phyloP scores from a whole-genome alignment of 306 rosid genomes.

The Pyrus bretschneideri region DNA sequence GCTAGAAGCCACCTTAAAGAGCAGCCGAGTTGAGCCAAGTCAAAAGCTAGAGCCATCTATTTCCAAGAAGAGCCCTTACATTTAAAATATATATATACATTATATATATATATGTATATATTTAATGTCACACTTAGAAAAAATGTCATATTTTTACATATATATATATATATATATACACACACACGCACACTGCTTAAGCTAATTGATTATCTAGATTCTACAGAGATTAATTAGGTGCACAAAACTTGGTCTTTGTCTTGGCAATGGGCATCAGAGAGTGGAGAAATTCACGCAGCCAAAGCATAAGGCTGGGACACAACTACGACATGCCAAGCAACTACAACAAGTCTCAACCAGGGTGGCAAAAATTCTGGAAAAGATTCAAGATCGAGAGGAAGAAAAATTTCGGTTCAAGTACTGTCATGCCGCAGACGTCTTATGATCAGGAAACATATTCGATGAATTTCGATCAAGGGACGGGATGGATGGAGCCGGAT shows the following conservation, averaged over 20 bases:
- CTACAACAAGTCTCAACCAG: slow-evolving; percentile 17
- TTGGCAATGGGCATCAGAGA: slow-evolving; percentile 45
- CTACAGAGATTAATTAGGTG: background rate
- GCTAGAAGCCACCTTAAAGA: background rate
- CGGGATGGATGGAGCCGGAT: slow-evolving; percentile 51
- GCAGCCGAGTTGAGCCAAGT: slow-evolving; percentile 13
- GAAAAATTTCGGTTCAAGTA: slow-evolving; percentile 23
- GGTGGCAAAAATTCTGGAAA: slow-evolving; percentile 55
- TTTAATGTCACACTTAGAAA: slow-evolving; percentile 5
- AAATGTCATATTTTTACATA: slow-evolving; percentile 9
- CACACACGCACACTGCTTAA: background rate
- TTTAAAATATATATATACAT: no score
- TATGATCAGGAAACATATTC: slow-evolving; percentile 46
- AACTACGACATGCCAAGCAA: slow-evolving; percentile 19
- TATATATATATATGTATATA: background rate
- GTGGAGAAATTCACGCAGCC: slow-evolving; percentile 27
- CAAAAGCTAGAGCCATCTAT: slow-evolving; percentile 2
- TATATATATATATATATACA: background rate
- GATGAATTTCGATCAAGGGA: slow-evolving; percentile 57
- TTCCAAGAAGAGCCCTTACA: background rate
- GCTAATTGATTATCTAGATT: no score
- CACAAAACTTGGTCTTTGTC: background rate
- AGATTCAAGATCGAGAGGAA: slow-evolving; percentile 38
- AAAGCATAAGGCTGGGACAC: slow-evolving; percentile 41
- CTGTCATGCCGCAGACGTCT: slow-evolving; percentile 11